phyloP scores from a whole-genome alignment of 805 yeast genomes.

The Monosporozyma servazzii region DNA sequence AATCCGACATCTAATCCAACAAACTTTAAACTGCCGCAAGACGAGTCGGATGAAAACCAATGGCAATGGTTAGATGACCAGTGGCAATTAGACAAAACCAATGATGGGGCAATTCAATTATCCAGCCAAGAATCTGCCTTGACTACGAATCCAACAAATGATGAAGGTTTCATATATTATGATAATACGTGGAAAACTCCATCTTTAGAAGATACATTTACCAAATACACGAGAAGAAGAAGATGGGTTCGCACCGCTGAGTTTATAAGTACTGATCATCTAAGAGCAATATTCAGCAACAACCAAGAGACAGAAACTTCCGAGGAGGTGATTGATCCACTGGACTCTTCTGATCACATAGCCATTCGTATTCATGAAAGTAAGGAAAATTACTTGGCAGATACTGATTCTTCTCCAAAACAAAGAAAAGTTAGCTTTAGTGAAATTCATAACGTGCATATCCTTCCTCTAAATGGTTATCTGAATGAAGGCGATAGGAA shows the following conservation, averaged over 20 bases:
- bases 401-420: background rate
- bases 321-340: background rate
- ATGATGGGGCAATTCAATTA: slow-evolving; percentile 74
- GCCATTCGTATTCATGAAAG: background rate
- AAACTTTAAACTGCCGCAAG: slow-evolving; percentile 70
- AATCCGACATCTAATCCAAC: slow-evolving; percentile 78
- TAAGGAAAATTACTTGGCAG: background rate
- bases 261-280: slow-evolving; percentile 35
- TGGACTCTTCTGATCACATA: background rate
- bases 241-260: slow-evolving; percentile 96
- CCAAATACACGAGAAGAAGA: slow-evolving; percentile 88
- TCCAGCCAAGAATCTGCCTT: slow-evolving; percentile 38
- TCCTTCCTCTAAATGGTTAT: slow-evolving; percentile 14
- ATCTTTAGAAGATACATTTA: slow-evolving; percentile 74
- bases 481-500: slow-evolving; percentile 1
- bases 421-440: slow-evolving; percentile 29
- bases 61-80: slow-evolving; percentile 95
- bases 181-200: slow-evolving; percentile 95
- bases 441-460: slow-evolving; percentile 21
- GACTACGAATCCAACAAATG: slow-evolving; percentile 58
- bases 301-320: background rate
- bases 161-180: slow-evolving; percentile 81
- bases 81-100: slow-evolving; percentile 85
- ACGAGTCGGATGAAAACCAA: slow-evolving; percentile 54
- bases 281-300: background rate